Evolutionary conservation across 2,329 filamentous ascomycete species (phyloP), one percentile per base, ranked within the genome.

Genomic region (Ascochyta rabiei): DNA sequence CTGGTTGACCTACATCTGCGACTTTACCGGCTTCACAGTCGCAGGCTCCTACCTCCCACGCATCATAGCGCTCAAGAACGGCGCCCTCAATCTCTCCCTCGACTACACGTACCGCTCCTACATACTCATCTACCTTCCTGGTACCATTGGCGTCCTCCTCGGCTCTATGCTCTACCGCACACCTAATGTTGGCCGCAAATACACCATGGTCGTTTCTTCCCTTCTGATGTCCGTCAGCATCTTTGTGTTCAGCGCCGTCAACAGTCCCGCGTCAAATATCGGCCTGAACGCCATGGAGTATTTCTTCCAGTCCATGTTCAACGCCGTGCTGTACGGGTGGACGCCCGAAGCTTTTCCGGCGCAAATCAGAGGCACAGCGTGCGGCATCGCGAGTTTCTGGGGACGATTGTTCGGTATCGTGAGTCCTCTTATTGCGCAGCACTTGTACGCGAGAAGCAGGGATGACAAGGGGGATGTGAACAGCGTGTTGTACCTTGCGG

Each of bases 361-460:
- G 3, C 77, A 78, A 0, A 77, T 84, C 15, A 68, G 81, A 31
- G 82, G 81, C 4, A 84, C 80, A 0, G 74, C 84, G 0, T 82
- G 80, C 60, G 84, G 84, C 0, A 57, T 85, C 12, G 82, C 83
- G 2, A 82, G 81, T 55, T 86, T 85, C 63, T 85, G 82, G 82
- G 84, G 84, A 1, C 70, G 84, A 2, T 48, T 86, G 21, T 84
- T 84, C 59, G 81, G 82, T 9, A 86, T 86, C 39, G 77, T 86
- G 15, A 82, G 81, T 33, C 84, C 84, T 0, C 63, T 86, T 33
- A 82, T 84, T 48, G 82, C 81, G 4, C 79, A 83, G 59, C 73
- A 80, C n/a, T 66, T 71, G 54, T 71, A 64, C 61, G 69, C 71
- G 8, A 66, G 47, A 13, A 67, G 61, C 41, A 61, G 35, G 2